Base-by-base conservation (phyloP, 108 stramenopile genomes). In the Discostella stelligeroides region DNA sequence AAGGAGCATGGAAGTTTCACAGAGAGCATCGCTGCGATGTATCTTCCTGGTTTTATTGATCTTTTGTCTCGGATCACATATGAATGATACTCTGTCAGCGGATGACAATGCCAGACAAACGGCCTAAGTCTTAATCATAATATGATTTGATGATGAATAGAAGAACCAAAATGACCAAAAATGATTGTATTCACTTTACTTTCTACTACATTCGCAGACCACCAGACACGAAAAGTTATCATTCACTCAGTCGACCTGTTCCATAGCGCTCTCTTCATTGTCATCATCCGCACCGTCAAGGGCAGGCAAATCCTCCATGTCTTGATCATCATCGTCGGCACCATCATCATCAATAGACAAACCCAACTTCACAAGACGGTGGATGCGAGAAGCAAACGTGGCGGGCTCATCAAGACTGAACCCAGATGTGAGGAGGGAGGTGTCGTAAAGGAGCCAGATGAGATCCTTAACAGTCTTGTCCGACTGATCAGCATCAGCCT, bases 391-490 rank as follows among this genome's bases (percentile, higher is more conserved):
- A 29, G 99, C 97, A 73, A 99, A 99, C 53, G 98, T 98, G 68
- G 95, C 90, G 29, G 99, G 99, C 82, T 99, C 98, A 53, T 99
- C 99, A 58, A 99, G 86, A 61, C 92, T 91, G 91, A 99, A 99
- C 53, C 99, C 99, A 53, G 91, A 92, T 9, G 98, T 99, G 59
- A 99, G 89, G 28, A 99, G 95, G 42, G 96, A 94, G 29, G 98
- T 99, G 67, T 99, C 99, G 83, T 99, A 99, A 15, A 99, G 81
- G 20, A 99, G 89, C 98, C 98, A 99, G 88, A 99, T 98, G 18
- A 99, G 84, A 83, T 99, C 99, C 96, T 99, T 99, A 48, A 99
- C 98, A 41, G 99, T 99, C 97, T 98, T 98, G 84, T 99, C 99
- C 70, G 82, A 81, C 73, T 98, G 97, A 67, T 99, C 98, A 28